Evolutionary conservation across 345 rosid species (phyloP), one percentile per base, ranked within the genome.

Genomic region (Aquilaria yunnanensis): DNA sequence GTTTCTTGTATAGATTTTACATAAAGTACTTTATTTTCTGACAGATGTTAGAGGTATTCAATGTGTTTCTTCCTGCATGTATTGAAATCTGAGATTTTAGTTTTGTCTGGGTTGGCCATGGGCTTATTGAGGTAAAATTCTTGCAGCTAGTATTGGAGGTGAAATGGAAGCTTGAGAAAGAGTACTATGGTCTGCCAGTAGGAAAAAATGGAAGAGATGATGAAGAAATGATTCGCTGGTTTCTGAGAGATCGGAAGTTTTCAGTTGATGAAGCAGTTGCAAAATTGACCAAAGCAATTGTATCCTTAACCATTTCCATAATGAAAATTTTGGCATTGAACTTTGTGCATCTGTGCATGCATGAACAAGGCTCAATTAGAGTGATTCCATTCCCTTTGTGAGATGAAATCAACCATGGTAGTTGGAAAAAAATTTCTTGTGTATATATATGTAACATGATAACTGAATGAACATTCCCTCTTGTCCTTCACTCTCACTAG

Each of bases 151-250:
- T 86, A 76, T 60, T 78, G 71, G 87, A 94, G 81, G 96, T 88
- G 0, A 88, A 86, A 69, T 58, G 81, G 73, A 80, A 72, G 74
- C 96, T 90, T 70, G 83, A 73, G 33, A 88, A 72, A 63, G 85
- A 86, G 41, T 64, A 82, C 57, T 16, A n/a, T 50, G 68, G 75
- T 75, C 96, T 94, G 14, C 87, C 92, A 0, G 61, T 83, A 14
- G 99, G 97, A 10, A 86, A 77, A 75, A 70, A 88, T 72, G 99
- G 96, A 61, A 81, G 97, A 81, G 91, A 90, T 63, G 99, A 93
- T 76, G 97, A 90, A 64, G 92, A 86, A 31, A 83, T 90, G 96
- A 90, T 90, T 50, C 81, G 86, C 4, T 85, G 99, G 99, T 94
- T 83, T 68, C 62, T 90, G 14, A 83, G 76, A 78, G 97, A 94